Conservation (phyloP, 768 basidiomycete species). For the Suillus clintonianus region DNA sequence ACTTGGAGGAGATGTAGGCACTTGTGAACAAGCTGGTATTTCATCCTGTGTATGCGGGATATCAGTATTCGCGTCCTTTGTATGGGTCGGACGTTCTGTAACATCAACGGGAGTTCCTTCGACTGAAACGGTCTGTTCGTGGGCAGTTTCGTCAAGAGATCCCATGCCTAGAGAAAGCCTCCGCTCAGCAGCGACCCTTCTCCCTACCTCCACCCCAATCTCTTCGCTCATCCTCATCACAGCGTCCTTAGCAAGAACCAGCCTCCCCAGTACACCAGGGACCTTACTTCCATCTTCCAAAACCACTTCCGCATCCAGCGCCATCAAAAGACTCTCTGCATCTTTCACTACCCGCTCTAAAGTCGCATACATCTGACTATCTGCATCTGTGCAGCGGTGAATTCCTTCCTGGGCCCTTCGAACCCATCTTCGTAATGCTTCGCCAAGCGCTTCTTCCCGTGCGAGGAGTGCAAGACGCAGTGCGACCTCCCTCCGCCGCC, state of each 20-base stretch:
- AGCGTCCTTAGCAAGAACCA: slow-evolving; percentile 49
- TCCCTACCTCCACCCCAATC: slow-evolving; percentile 54
- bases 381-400: slow-evolving; percentile 27
- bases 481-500: slow-evolving; percentile 69
- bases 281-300: slow-evolving; percentile 17
- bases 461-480: slow-evolving; percentile 62
- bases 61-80: neutral
- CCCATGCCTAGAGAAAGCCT: neutral
- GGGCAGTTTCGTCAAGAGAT: neutral
- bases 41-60: neutral
- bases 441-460: slow-evolving; percentile 63
- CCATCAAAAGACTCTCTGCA: slow-evolving; percentile 34
- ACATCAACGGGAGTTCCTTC: neutral
- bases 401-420: slow-evolving; percentile 48
- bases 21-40: neutral
- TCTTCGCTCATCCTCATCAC: slow-evolving; percentile 58
- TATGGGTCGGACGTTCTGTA: neutral
- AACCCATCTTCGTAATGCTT: slow-evolving; percentile 59
- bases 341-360: slow-evolving; percentile 37
- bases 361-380: slow-evolving; percentile 15
- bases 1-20: neutral
- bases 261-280: slow-evolving; percentile 53
- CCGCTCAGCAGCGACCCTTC: slow-evolving; percentile 39
- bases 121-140: neutral
- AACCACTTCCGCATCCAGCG: slow-evolving; percentile 36